phyloP scores from a whole-genome alignment of 495 filamentous ascomycete species.

The Tuber umbilicatum region DNA sequence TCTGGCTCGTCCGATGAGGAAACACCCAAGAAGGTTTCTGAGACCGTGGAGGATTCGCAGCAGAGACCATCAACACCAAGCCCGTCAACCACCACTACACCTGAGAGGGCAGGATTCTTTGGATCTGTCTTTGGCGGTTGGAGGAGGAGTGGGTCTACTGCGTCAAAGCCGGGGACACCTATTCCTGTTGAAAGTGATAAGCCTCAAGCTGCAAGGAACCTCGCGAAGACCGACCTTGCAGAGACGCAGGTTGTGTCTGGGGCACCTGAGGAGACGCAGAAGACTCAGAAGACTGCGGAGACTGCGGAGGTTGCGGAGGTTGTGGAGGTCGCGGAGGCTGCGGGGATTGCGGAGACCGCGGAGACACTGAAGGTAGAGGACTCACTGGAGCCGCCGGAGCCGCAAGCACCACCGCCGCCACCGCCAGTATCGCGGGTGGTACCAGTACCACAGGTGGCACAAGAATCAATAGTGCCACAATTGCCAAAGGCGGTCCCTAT shows the following conservation, averaged over 20 bases:
- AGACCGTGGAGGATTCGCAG: slow-evolving; percentile 29
- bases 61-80: slow-evolving; percentile 35
- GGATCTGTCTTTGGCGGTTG: slow-evolving; percentile 47
- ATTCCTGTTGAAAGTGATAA: background rate
- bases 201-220: background rate
- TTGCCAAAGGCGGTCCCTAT: slow-evolving; percentile 43
- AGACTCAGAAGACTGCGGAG: background rate
- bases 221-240: background rate
- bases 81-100: slow-evolving; percentile 25
- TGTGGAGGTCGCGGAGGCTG: too few species aligned
- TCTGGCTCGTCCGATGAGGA: slow-evolving; percentile 34
- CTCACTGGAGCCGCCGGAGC: background rate
- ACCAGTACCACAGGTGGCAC: background rate
- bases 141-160: slow-evolving; percentile 42
- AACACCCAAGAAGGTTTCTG: slow-evolving; percentile 40
- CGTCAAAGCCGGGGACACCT: slow-evolving; percentile 37
- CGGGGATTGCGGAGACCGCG: too few species aligned
- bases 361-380: too few species aligned
- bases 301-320: too few species aligned
- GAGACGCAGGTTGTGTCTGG: background rate
- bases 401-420: background rate
- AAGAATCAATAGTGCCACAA: background rate
- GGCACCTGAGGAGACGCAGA: background rate
- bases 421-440: too few species aligned
- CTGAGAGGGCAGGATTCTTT: slow-evolving; percentile 43